Evolutionary conservation across 306 rosid genomes (phyloP).

Genomic region (Prunus padus): DNA sequence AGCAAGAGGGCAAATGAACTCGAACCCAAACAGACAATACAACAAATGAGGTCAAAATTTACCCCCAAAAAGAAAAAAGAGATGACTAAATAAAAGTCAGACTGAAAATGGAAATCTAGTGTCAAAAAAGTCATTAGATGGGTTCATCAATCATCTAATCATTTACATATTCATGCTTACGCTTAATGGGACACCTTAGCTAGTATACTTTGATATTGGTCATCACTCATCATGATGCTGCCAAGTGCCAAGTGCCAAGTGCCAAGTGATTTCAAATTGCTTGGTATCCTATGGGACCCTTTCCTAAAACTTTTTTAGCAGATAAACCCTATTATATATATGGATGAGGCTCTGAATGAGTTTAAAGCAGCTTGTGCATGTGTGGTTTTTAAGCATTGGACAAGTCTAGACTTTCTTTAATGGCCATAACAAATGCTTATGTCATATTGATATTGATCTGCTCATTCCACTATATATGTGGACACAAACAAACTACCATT

Average conservation of each 20-base stretch:
- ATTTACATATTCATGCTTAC: neutral
- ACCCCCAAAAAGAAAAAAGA: neutral
- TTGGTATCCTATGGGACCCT: neutral
- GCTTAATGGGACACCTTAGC: neutral
- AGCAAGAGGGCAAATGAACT: no score
- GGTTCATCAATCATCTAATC: neutral
- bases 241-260: neutral
- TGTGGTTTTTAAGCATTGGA: neutral
- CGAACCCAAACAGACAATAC: no score
- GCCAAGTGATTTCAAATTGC: neutral
- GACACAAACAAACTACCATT: neutral
- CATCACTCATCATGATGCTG: neutral
- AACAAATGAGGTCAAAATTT: no score
- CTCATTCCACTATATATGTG: neutral
- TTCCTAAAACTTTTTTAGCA: neutral
- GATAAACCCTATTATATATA: neutral
- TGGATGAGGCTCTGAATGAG: neutral
- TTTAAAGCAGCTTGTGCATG: neutral
- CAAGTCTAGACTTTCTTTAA: neutral
- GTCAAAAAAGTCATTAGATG: neutral
- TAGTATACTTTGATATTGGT: neutral
- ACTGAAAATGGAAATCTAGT: neutral
- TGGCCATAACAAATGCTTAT: neutral
- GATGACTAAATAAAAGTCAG: neutral
- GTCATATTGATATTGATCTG: no score